Conservation (phyloP, 2,329 filamentous ascomycete species). For the Fusarium concolor region DNA sequence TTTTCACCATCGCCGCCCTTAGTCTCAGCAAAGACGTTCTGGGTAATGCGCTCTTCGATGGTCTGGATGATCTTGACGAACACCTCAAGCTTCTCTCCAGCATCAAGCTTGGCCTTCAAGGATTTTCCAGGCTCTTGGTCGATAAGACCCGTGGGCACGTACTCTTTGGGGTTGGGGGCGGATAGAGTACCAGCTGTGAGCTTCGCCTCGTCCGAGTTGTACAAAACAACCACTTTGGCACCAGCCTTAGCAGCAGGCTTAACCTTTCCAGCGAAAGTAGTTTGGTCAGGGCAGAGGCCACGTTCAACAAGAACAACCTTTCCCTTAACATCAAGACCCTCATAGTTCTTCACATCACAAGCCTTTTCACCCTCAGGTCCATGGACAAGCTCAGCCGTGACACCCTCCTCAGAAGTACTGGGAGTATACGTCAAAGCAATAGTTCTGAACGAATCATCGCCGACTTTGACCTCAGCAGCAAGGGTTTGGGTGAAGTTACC, state of each 20-base stretch:
- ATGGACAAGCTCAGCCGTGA: conserved; percentile 44
- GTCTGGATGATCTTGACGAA: conserved; percentile 52
- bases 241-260: conserved; percentile 48
- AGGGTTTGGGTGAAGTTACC: conserved; percentile 44
- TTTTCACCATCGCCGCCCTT: conserved; percentile 57
- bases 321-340: conserved; percentile 41
- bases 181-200: conserved; percentile 49
- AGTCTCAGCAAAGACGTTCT: conserved; percentile 61
- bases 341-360: conserved; percentile 46
- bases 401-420: conserved; percentile 47
- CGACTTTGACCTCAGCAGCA: conserved; percentile 42
- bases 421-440: conserved; percentile 49
- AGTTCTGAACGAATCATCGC: conserved; percentile 42
- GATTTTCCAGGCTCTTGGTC: conserved; percentile 47
- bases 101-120: conserved; percentile 47
- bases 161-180: conserved; percentile 43
- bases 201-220: conserved; percentile 47
- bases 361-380: conserved; percentile 45
- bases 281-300: conserved; percentile 46
- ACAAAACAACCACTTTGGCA: conserved; percentile 48
- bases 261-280: conserved; percentile 49
- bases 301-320: conserved; percentile 51
- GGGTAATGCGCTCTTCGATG: conserved; percentile 54
- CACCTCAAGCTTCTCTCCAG: conserved; percentile 50
- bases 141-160: conserved; percentile 47